phyloP scores from a whole-genome alignment of 192 early-diverging fungal genomes.

The Geranomyces michiganensis region DNA sequence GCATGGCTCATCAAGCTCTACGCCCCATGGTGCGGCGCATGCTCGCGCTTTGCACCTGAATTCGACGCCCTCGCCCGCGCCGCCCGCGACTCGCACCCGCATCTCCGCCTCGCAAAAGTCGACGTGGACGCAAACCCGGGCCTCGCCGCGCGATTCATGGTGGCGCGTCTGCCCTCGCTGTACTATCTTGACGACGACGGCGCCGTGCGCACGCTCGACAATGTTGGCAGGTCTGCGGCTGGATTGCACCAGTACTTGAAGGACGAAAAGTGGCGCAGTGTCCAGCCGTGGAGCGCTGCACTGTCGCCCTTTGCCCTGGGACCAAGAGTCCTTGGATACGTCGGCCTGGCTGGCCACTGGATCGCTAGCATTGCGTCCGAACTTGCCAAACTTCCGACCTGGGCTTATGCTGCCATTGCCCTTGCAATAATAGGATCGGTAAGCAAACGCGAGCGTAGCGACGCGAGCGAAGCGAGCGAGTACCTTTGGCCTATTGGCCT shows the following conservation, averaged over 20 bases:
- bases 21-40: slow-evolving; percentile 30
- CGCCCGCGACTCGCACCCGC: not conserved
- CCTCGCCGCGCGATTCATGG: slow-evolving; percentile 19
- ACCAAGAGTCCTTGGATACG: too few species aligned
- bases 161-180: slow-evolving; percentile 26
- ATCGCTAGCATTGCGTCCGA: not conserved
- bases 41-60: slow-evolving; percentile 13
- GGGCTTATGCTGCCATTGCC: not conserved
- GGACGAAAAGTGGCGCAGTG: slow-evolving; percentile 18
- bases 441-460: not conserved
- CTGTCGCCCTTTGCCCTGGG: slow-evolving; percentile 16
- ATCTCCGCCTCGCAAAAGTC: slow-evolving; percentile 4
- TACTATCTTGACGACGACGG: slow-evolving; percentile 9
- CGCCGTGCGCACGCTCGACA: slow-evolving; percentile 14
- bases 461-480: not conserved
- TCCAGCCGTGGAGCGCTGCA: slow-evolving; percentile 3
- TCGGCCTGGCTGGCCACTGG: slow-evolving; percentile 2
- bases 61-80: slow-evolving; percentile 14
- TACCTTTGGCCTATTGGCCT: too few species aligned
- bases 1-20: slow-evolving; percentile 1
- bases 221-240: not conserved
- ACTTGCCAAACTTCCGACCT: not conserved
- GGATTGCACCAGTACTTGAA: slow-evolving; percentile 9
- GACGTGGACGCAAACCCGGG: slow-evolving; percentile 27
- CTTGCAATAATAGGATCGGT: not conserved